Percentiles rank a stretch among this genome's conserved stretches.
These are phyloP conservation scores for Gossypium laxum DNA, from an alignment of 441 rosid species.

Conservation along the genomic window DNA sequence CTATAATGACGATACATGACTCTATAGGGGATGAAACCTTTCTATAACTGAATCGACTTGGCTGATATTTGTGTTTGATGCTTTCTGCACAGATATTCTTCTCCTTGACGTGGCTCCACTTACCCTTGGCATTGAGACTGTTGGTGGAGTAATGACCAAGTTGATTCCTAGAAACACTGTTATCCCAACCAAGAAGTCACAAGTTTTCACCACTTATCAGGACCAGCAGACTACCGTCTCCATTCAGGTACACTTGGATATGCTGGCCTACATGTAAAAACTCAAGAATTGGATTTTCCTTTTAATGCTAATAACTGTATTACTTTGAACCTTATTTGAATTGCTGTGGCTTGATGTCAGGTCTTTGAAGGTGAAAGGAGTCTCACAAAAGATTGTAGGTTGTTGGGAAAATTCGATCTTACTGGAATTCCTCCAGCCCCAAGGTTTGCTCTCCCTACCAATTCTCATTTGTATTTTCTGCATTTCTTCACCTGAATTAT, in stretches of 20 bases:
- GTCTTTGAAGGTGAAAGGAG: slow-evolving; percentile 98
- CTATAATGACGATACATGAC: not conserved
- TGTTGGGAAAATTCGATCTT: slow-evolving; percentile 80
- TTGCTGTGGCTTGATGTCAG: slow-evolving; percentile 23
- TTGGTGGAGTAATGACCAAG: slow-evolving; percentile 98
- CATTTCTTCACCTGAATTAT: not conserved
- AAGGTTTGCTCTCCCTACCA: slow-evolving; percentile 28
- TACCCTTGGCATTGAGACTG: slow-evolving; percentile 91
- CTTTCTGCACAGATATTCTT: slow-evolving; percentile 58
- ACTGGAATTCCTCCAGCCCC: slow-evolving; percentile 82
- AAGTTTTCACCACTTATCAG: slow-evolving; percentile 94
- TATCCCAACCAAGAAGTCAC: slow-evolving; percentile 94
- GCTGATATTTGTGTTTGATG: not conserved
- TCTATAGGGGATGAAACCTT: not conserved
- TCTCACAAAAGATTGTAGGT: slow-evolving; percentile 87
- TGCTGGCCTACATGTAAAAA: not conserved
- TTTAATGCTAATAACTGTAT: not conserved
- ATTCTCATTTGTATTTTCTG: not conserved
- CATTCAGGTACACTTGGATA: slow-evolving; percentile 46
- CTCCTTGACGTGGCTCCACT: slow-evolving; percentile 96
- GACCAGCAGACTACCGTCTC: slow-evolving; percentile 96
- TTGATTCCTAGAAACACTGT: slow-evolving; percentile 95
- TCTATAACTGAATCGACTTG: not conserved
- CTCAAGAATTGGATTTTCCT: not conserved
- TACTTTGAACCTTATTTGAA: not conserved